Conservation (phyloP, 176 grass and related monocot species). For the Carex littledalei region DNA sequence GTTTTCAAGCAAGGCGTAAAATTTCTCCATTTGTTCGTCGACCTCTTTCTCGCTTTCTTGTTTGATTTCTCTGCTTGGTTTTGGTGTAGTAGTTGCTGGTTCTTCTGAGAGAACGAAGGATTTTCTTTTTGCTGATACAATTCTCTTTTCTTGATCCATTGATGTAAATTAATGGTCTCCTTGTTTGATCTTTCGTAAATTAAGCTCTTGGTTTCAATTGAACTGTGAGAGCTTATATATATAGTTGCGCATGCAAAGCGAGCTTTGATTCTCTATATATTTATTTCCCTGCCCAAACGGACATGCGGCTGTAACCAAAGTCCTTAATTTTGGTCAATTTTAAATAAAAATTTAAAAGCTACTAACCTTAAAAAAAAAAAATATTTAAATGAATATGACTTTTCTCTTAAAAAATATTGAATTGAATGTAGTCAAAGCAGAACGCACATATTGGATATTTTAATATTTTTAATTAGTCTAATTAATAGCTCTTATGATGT, state of each 20-base stretch:
- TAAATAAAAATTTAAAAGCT: not conserved
- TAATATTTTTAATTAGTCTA: not conserved
- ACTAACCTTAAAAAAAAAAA: no score
- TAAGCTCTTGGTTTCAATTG: not conserved
- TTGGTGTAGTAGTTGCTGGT: not conserved
- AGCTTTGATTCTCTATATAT: not conserved
- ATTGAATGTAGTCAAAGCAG: not conserved
- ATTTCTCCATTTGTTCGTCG: conserved; percentile 4
- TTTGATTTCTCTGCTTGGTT: not conserved
- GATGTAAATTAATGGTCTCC: not conserved
- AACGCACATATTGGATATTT: not conserved
- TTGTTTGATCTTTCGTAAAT: not conserved
- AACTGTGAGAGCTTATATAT: not conserved
- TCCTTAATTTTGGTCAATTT: not conserved
- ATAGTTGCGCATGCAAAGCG: not conserved
- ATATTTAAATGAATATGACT: not conserved
- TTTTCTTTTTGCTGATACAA: not conserved
- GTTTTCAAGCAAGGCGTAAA: conserved; percentile 1
- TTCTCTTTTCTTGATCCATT: not conserved
- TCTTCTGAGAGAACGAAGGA: not conserved
- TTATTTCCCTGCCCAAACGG: not conserved
- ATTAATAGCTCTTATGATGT: not conserved
- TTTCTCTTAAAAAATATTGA: not conserved
- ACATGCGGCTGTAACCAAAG: not conserved
- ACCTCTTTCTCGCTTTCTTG: not conserved